A percentile compares a stretch with the other conserved stretches of the same genome.
Evolutionary conservation across 2,329 filamentous ascomycete genomes (phyloP).

Genomic region (Microascus cirrosus): DNA sequence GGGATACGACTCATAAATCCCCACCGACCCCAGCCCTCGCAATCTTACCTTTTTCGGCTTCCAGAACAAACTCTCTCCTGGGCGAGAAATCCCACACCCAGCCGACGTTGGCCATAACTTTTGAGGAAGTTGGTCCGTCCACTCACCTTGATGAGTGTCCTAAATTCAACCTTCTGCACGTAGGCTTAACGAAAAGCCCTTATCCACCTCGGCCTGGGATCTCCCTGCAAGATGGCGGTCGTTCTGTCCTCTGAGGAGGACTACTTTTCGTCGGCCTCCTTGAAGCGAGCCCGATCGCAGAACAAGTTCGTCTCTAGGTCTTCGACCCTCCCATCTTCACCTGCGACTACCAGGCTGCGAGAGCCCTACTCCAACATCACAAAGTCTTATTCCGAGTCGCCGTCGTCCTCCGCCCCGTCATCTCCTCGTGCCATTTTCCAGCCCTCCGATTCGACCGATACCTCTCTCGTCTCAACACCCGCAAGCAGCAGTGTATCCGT

Average conservation of each 20-base stretch:
- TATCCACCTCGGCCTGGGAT: background rate
- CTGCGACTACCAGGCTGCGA: slow-evolving; percentile 32
- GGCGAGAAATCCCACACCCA: background rate
- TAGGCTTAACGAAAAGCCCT: background rate
- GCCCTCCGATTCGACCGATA: slow-evolving; percentile 36
- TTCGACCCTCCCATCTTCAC: slow-evolving; percentile 29
- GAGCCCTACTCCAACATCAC: slow-evolving; percentile 32
- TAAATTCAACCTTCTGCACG: background rate
- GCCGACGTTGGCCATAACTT: background rate
- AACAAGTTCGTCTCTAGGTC: slow-evolving; percentile 38
- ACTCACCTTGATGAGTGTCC: background rate
- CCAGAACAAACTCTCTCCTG: background rate
- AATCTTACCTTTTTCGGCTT: background rate
- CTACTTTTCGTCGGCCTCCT: slow-evolving; percentile 30
- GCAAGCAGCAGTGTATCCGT: slow-evolving; percentile 49
- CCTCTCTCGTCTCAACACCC: slow-evolving; percentile 51
- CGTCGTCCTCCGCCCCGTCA: slow-evolving; percentile 41
- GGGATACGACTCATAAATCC: background rate
- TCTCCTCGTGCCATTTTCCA: slow-evolving; percentile 38
- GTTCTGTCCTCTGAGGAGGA: slow-evolving; percentile 46
- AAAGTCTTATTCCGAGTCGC: slow-evolving; percentile 31
- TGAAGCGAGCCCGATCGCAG: slow-evolving; percentile 51
- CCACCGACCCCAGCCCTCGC: background rate
- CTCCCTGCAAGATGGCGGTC: slow-evolving; percentile 23
- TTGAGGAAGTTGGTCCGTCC: background rate